These are phyloP conservation scores for Boletellus sp. DNA, from an alignment of 768 basidiomycete species.

Conservation along the genomic window DNA sequence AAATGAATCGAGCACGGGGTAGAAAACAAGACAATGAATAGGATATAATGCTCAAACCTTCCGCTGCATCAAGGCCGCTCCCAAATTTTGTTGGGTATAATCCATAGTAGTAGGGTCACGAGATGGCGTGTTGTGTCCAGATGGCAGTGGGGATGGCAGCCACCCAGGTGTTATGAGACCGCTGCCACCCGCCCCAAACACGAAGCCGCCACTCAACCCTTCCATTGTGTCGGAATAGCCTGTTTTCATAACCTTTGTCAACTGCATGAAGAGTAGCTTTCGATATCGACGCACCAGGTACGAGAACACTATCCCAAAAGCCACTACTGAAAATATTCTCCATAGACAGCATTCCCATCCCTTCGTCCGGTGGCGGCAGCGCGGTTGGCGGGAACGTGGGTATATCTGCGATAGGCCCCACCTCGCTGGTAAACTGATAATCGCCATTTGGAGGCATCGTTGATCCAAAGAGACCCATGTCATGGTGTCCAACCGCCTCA, in stretches of 20 bases:
- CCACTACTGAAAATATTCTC: constrained; percentile 74
- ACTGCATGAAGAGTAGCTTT: neutral
- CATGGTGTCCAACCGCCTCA: constrained; percentile 21
- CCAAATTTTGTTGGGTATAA: constrained; percentile 27
- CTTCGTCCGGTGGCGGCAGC: constrained; percentile 47
- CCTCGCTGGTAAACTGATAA: constrained; percentile 76
- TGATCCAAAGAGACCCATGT: constrained; percentile 28
- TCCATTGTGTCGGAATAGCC: constrained; percentile 80
- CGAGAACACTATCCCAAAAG: constrained; percentile 87
- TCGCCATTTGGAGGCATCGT: constrained; percentile 34
- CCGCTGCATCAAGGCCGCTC: constrained; percentile 21
- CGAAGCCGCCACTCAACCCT: constrained; percentile 80
- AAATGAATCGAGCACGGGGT: constrained; percentile 1
- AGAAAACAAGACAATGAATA: constrained; percentile 2
- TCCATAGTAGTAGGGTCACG: constrained; percentile 25
- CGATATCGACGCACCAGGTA: constrained; percentile 59
- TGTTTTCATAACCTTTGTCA: constrained; percentile 27
- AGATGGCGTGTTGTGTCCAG: constrained; percentile 47
- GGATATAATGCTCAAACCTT: constrained; percentile 17
- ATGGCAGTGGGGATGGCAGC: constrained; percentile 55
- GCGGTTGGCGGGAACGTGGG: constrained; percentile 87
- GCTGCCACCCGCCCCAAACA: constrained; percentile 80
- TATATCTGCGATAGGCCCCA: constrained; percentile 80
- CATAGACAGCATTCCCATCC: constrained; percentile 62
- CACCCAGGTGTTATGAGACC: constrained; percentile 76